These are phyloP conservation scores for Starmerella bacillaris DNA, from an alignment of 805 yeast genomes.

Conservation along the genomic window DNA sequence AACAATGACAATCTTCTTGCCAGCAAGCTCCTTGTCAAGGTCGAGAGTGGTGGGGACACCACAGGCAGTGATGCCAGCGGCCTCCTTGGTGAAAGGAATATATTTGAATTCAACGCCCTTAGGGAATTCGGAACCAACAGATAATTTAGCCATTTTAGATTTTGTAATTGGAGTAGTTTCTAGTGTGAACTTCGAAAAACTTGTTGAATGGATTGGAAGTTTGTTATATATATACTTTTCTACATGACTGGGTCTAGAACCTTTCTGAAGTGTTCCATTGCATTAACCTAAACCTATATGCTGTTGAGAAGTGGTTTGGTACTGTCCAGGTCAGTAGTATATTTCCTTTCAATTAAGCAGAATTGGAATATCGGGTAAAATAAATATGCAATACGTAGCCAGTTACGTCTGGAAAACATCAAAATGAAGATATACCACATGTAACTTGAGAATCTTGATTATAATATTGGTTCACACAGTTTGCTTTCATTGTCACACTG, in stretches of 20 bases:
- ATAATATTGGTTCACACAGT: too few species aligned
- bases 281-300: neutral
- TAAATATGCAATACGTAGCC: too few species aligned
- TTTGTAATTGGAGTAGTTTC: too few species aligned
- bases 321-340: too few species aligned
- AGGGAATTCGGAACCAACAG: conserved; percentile 20
- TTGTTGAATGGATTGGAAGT: too few species aligned
- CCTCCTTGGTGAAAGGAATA: conserved; percentile 23
- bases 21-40: conserved; percentile 23
- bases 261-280: neutral
- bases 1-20: conserved; percentile 47
- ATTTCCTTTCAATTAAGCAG: too few species aligned
- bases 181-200: neutral
- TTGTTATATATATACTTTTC: neutral
- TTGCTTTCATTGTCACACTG: too few species aligned
- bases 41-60: conserved; percentile 25
- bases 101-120: conserved; percentile 21
- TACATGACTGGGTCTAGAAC: neutral
- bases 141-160: neutral
- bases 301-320: neutral
- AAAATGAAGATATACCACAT: too few species aligned
- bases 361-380: too few species aligned
- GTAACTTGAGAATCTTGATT: too few species aligned
- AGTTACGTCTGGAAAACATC: too few species aligned
- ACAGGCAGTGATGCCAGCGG: conserved; percentile 22